phyloP scores from a whole-genome alignment of 2,329 filamentous ascomycete species.

The Diplodia intermedia region DNA sequence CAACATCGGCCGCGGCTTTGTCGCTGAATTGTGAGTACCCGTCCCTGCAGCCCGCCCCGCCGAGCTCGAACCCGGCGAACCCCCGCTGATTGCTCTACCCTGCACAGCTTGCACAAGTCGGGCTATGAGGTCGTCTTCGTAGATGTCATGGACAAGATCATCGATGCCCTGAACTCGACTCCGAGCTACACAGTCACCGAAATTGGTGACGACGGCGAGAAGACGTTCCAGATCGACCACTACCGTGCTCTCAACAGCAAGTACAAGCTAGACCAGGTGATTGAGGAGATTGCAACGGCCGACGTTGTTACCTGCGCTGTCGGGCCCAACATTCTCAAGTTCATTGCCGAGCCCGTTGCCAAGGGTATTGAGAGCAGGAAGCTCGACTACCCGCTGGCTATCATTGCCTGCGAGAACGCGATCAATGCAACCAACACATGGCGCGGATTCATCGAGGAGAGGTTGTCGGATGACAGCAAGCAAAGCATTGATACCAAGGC shows the following conservation, averaged over 20 bases:
- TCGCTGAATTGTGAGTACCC: slow-evolving; percentile 44
- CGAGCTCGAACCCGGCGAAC: not conserved
- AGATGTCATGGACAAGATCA: slow-evolving; percentile 86
- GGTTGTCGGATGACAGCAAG: slow-evolving; percentile 71
- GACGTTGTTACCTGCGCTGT: slow-evolving; percentile 97
- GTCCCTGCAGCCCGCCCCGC: not conserved
- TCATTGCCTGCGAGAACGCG: slow-evolving; percentile 98
- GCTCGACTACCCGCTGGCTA: slow-evolving; percentile 72
- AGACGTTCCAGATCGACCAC: slow-evolving; percentile 84
- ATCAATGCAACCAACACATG: slow-evolving; percentile 93
- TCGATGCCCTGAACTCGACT: slow-evolving; percentile 76
- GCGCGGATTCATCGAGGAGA: slow-evolving; percentile 76
- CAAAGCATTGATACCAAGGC: slow-evolving; percentile 75
- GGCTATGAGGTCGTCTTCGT: slow-evolving; percentile 96
- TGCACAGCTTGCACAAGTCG: slow-evolving; percentile 83
- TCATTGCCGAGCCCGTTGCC: slow-evolving; percentile 93
- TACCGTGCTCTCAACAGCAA: slow-evolving; percentile 98
- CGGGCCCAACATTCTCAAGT: slow-evolving; percentile 93
- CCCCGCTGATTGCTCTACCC: not conserved
- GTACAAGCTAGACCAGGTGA: slow-evolving; percentile 77
- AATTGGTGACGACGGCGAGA: slow-evolving; percentile 83
- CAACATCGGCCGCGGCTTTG: slow-evolving; percentile 60
- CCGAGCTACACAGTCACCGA: slow-evolving; percentile 90
- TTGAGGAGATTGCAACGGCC: slow-evolving; percentile 84
- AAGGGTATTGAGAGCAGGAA: slow-evolving; percentile 86